These are phyloP conservation scores for Meyerozyma elateridarum DNA, from an alignment of 1,139 yeast species.

Conservation along the genomic window DNA sequence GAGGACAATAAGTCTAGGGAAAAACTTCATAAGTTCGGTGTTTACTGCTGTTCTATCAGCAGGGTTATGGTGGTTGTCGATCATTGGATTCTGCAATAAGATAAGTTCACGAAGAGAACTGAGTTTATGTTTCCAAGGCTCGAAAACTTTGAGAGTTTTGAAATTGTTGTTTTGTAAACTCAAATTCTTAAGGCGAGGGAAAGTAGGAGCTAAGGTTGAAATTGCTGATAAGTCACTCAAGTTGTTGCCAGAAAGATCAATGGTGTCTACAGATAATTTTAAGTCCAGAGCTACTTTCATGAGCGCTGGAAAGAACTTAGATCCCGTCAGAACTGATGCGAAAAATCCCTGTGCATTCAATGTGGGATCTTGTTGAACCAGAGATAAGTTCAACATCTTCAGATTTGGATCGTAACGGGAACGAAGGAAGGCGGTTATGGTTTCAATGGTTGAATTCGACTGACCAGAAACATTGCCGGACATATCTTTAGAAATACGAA, in stretches of 20 bases:
- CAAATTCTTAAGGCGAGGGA: conserved; percentile 71
- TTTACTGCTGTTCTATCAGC: conserved; percentile 45
- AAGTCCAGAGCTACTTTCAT: conserved; percentile 72
- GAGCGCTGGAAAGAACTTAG: conserved; percentile 87
- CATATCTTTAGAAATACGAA: conserved; percentile 45
- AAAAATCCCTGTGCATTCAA: conserved; percentile 64
- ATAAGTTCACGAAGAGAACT: conserved; percentile 70
- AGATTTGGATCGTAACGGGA: conserved; percentile 62
- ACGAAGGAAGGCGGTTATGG: conserved; percentile 57
- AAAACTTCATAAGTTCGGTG: conserved; percentile 59
- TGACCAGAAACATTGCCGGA: conserved; percentile 7
- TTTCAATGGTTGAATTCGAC: conserved; percentile 47
- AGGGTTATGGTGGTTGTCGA: conserved; percentile 23
- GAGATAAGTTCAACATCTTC: conserved; percentile 68
- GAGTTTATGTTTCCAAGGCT: conserved; percentile 75
- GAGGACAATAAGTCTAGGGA: conserved; percentile 74
- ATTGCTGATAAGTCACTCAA: conserved; percentile 59
- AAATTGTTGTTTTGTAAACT: conserved; percentile 76
- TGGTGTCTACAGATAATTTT: conserved; percentile 58
- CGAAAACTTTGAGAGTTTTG: conserved; percentile 53
- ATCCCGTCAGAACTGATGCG: conserved; percentile 49
- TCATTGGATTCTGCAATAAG: conserved; percentile 73
- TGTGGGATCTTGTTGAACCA: conserved; percentile 61
- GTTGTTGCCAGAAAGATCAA: conserved; percentile 70
- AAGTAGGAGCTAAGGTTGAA: conserved; percentile 65